phyloP scores from a whole-genome alignment of 129 eudicot genomes.

The Centaurea solstitialis region DNA sequence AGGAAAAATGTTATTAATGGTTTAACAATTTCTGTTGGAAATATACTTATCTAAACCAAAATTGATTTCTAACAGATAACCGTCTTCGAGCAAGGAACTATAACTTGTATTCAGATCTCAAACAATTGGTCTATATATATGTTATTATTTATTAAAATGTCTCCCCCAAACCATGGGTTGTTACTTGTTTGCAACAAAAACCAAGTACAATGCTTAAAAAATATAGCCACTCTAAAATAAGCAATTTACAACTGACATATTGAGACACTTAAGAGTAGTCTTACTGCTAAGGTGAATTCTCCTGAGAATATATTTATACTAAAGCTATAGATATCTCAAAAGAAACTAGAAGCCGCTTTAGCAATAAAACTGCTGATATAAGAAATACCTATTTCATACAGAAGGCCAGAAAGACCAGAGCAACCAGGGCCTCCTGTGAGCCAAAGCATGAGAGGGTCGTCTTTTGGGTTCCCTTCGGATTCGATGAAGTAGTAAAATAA shows the following conservation, averaged over 20 bases:
- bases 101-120: not conserved
- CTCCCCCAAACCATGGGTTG: not conserved
- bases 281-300: no score
- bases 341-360: not conserved
- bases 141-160: no score
- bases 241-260: no score
- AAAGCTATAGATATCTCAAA: no score
- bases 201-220: no score
- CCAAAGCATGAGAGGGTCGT: slow-evolving; percentile 39
- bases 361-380: not conserved
- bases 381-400: slow-evolving; percentile 24
- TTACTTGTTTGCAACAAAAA: no score
- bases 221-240: no score
- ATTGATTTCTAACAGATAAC: not conserved
- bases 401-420: slow-evolving; percentile 22
- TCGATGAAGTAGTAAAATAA: slow-evolving; percentile 29
- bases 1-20: not conserved
- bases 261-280: no score
- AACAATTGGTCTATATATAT: not conserved
- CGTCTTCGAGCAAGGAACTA: not conserved
- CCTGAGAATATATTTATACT: no score
- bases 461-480: slow-evolving; percentile 26
- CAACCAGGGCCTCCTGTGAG: slow-evolving; percentile 40
- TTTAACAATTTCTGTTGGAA: not conserved
- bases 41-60: no score